Percentiles rank a stretch among this genome's conserved stretches.
These are phyloP conservation scores for Aureobasidium uvarum DNA, from an alignment of 2,329 filamentous ascomycete genomes.

Conservation along the genomic window DNA sequence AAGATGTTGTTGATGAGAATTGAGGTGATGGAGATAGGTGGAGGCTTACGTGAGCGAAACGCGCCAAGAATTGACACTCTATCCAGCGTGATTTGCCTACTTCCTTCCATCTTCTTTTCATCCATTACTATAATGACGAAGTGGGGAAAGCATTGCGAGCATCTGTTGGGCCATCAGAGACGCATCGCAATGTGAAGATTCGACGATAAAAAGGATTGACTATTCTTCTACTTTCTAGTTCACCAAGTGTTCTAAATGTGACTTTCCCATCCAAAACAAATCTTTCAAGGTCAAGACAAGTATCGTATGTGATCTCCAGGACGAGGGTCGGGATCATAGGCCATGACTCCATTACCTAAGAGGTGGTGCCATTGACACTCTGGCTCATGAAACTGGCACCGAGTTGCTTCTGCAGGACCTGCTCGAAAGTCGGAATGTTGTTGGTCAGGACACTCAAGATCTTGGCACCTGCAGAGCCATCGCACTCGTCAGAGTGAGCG, in stretches of 20 bases:
- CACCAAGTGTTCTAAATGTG: background rate
- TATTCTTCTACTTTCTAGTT: background rate
- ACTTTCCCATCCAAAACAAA: background rate
- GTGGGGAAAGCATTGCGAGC: too few relatives aligned
- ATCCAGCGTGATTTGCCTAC: background rate
- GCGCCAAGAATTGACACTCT: background rate
- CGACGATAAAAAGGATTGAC: background rate
- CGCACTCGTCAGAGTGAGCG: conserved; percentile 8
- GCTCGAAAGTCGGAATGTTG: background rate
- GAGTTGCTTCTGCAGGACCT: conserved; percentile 5
- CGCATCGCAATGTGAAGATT: background rate
- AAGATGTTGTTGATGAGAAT: background rate
- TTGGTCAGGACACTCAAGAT: conserved; percentile 2
- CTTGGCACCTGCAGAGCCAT: conserved; percentile 17
- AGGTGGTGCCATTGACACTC: conserved; percentile 8
- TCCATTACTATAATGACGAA: too few relatives aligned
- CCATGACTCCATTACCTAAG: background rate
- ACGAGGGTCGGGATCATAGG: background rate
- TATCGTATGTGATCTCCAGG: background rate
- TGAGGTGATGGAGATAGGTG: background rate
- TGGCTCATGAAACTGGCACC: conserved; percentile 14
- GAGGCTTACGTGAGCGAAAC: background rate
- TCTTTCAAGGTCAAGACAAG: background rate
- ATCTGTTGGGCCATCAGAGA: too few relatives aligned
- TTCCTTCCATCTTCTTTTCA: background rate